Evolutionary conservation across 1,284 basidiomycete genomes (phyloP).

Genomic region (Moesziomyces antarcticus): DNA sequence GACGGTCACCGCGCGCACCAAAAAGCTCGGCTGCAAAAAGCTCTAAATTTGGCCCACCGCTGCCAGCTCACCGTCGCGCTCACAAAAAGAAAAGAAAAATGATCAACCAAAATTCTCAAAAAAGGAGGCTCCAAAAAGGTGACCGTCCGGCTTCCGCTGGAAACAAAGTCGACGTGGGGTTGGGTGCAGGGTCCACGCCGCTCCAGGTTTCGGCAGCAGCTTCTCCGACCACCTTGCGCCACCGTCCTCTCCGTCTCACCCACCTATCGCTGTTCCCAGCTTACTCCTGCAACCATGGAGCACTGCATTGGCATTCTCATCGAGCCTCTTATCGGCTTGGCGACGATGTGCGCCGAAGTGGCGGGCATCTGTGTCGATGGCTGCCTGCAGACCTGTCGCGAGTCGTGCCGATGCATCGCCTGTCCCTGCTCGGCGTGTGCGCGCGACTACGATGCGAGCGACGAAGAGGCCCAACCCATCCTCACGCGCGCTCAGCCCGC

Average conservation of each 20-base stretch:
- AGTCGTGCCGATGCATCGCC: constrained; percentile 32
- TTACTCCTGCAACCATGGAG: constrained; percentile 11
- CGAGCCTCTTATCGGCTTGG: constrained; percentile 25
- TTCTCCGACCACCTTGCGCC: neutral
- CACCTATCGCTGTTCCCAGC: neutral
- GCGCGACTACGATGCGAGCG: constrained; percentile 4
- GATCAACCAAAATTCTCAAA: too few relatives aligned
- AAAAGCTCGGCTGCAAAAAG: neutral
- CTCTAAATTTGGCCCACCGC: neutral
- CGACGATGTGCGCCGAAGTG: constrained; percentile 33
- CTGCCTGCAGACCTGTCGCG: constrained; percentile 40
- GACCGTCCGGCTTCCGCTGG: too few relatives aligned
- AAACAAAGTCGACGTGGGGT: too few relatives aligned
- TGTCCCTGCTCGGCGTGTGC: constrained; percentile 15
- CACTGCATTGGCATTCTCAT: constrained; percentile 27
- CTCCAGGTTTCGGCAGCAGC: too few relatives aligned
- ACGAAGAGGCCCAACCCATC: constrained; percentile 27
- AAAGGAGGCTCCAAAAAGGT: too few relatives aligned
- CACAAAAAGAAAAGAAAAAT: too few relatives aligned
- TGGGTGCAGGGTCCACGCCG: too few relatives aligned
- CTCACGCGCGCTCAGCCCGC: constrained; percentile 15
- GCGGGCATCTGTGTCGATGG: constrained; percentile 36
- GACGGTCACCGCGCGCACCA: neutral
- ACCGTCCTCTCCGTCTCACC: neutral
- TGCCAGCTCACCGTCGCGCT: neutral